A percentile compares a stretch with the other conserved stretches of the same genome.
These are phyloP conservation scores for Cordyceps farinosa DNA, from an alignment of 2,329 filamentous ascomycete genomes.

Conservation along the genomic window DNA sequence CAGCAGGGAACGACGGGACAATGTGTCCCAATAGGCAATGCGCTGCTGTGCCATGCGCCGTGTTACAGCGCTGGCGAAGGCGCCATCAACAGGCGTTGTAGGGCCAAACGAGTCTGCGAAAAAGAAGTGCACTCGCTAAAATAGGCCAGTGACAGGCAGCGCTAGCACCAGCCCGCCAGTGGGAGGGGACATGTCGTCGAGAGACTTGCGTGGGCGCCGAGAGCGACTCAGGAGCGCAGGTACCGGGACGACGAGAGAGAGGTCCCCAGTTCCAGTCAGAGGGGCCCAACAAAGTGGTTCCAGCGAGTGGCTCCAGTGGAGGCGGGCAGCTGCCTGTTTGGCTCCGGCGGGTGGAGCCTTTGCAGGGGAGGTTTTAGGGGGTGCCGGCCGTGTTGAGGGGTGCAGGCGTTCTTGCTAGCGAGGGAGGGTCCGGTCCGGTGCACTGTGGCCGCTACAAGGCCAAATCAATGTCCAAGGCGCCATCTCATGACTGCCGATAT, in stretches of 20 bases:
- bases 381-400: neutral
- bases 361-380: neutral
- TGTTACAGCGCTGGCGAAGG: neutral
- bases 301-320: neutral
- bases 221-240: neutral
- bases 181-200: neutral
- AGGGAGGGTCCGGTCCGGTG: neutral
- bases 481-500: neutral
- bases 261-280: neutral
- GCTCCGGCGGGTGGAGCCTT: neutral
- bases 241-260: slow-evolving; percentile 1
- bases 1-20: neutral
- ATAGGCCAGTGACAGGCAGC: neutral
- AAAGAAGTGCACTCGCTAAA: neutral
- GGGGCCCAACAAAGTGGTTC: slow-evolving; percentile 2
- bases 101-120: neutral
- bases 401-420: neutral
- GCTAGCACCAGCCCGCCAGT: neutral
- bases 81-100: neutral
- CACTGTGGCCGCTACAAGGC: neutral
- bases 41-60: neutral
- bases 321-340: slow-evolving; percentile 13
- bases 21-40: neutral
- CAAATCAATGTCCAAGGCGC: neutral
- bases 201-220: neutral